Evolutionary conservation across 164 flowering plant genomes (phyloP).

Genomic region (Vitis rupestris): DNA sequence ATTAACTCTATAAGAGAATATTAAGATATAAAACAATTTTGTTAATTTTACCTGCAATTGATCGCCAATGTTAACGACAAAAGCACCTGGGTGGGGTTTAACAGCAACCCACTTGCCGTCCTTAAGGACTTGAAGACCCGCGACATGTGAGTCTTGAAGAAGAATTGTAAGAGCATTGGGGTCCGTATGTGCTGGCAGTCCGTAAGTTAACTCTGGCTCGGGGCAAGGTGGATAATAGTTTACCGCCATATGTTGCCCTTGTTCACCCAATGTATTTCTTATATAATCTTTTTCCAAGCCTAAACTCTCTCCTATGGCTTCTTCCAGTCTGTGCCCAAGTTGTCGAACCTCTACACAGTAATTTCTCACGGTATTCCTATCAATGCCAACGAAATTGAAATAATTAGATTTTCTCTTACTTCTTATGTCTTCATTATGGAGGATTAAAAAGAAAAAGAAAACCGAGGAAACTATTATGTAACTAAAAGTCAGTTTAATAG

Average conservation of each 20-base stretch:
- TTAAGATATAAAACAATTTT: neutral
- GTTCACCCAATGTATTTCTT: constrained; percentile 41
- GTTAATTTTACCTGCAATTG: constrained; percentile 19
- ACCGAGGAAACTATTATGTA: too few relatives aligned
- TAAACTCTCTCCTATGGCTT: constrained; percentile 46
- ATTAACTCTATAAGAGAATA: neutral
- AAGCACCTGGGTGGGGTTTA: constrained; percentile 16
- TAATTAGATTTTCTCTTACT: too few relatives aligned
- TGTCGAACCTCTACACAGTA: constrained; percentile 41
- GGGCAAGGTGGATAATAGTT: constrained; percentile 32
- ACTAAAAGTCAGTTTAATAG: too few relatives aligned
- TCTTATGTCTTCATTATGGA: too few relatives aligned
- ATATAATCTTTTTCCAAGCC: constrained; percentile 46
- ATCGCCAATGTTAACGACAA: constrained; percentile 24
- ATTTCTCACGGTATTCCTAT: constrained; percentile 33
- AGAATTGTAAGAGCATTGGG: constrained; percentile 13
- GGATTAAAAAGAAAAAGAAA: too few relatives aligned
- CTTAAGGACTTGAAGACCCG: constrained; percentile 23
- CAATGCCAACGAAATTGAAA: neutral
- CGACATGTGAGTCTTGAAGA: constrained; percentile 8
- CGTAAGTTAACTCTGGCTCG: constrained; percentile 26
- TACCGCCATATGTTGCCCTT: constrained; percentile 54
- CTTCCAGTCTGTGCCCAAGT: constrained; percentile 37
- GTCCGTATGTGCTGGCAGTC: constrained; percentile 25
- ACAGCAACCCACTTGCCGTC: constrained; percentile 23